Evolutionary conservation across 192 early-diverging fungal genomes (phyloP), one percentile per base, ranked within the genome.

Genomic region (Umbelopsis vinacea): DNA sequence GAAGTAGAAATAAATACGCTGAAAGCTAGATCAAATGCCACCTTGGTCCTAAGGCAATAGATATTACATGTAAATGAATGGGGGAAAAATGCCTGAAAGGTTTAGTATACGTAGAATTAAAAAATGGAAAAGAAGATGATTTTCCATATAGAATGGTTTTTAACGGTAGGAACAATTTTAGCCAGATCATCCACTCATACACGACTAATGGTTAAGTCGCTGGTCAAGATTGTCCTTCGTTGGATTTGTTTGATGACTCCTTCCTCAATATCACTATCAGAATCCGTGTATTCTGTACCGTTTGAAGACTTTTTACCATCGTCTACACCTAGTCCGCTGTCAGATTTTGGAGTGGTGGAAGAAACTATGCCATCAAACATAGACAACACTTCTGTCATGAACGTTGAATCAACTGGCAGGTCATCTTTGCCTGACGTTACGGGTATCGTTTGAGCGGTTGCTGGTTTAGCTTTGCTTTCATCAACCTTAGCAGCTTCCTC

Each of bases 1-100:
- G 57, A 63, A 37, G 33, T 63, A 37, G 17, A 63, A 63, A 33
- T 63, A 63, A 63, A 35, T 63, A 63, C 19, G n/a, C 19, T 21
- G 48, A 50, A 63, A 35, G 33, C 57, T 63, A 14, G 57, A 63
- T 63, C 57, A 3, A 63, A 35, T 63, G 29, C 26, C 57, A 63
- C 17, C 33, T 37, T 7, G 29, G 12, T 63, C 57, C 57, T 37
- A 63, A 63, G 26, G 33, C 57, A 63, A 63, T 63, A 63, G 57
- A 63, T 63, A 63, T 63, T 63, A 63, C 57, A 63, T 63, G 57
- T 63, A 63, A 35, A 63, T 37, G 57, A 33, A 63, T 37, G 33
- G 33, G 14, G 26, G 33, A 26, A 63, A n/a, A 29, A 63, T 35
- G 33, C 26, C 57, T 37, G 35, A 29, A 57, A 37, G 57, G 48